Evolutionary conservation across 805 yeast species (phyloP), one percentile per base, ranked within the genome.

Genomic region (Saccharomycopsis sp.): DNA sequence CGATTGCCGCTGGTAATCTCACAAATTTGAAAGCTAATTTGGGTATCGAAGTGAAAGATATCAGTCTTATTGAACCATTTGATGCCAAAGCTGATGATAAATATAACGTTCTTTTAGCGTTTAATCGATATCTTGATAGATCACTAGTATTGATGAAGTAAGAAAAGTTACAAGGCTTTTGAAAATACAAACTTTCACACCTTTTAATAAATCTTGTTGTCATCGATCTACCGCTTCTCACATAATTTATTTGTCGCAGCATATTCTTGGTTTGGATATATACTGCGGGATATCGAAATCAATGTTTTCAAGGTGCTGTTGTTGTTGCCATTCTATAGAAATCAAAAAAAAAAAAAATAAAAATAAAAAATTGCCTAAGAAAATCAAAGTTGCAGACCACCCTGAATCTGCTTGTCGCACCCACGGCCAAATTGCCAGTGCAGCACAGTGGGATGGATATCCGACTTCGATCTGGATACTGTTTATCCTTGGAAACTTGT

Each of bases 1-100:
- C 97, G 0, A 88, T 66, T 51, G 81, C 81, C 0, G 87, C 90
- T 0, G 97, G 96, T 1, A 82, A 60, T 51, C 73, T 75, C 1
- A 76, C 67, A 1, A 73, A 70, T 44, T 73, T 74, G 1, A 74
- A 73, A 4, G 81, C 64, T 0, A 79, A 60, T 57, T 74, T 79
- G 20, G 81, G 81, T 11, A 71, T 62, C 26, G 59, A 52, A 1
- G 69, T 55, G 17, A 66, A 48, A 2, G 67, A 61, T 41, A 66
- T 57, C 13, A 8, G 26, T n/a, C 38, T 21, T 8, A 11, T 16
- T 23, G 31, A 3, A 23, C 19, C 27, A 26, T n/a, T 21, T 5
- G 29, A 11, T 2, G 14, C 14, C 17, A 13, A 20, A 4, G 43
- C 14, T 22, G 44, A 24, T 19, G 39, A 34, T 7, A 44, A 14